Conservation (phyloP, 306 rosid species). For the Cucurbita pepo region DNA sequence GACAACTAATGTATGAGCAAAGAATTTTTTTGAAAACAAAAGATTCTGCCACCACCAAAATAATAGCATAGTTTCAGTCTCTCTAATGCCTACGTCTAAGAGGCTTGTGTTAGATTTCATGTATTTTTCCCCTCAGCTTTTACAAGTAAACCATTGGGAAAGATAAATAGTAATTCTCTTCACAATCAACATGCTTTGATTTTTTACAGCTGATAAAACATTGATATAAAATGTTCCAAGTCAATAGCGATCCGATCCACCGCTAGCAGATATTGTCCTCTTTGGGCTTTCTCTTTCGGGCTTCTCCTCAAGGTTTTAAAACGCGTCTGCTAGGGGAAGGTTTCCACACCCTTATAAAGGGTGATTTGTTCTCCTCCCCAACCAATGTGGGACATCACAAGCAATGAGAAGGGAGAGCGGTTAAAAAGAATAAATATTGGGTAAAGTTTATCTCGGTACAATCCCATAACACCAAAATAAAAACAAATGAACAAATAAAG, state of each 20-base stretch:
- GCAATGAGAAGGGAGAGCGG: too few relatives aligned
- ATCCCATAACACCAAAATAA: not conserved
- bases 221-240: too few relatives aligned
- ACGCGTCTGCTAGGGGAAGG: too few relatives aligned
- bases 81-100: not conserved
- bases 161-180: not conserved
- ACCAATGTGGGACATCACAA: too few relatives aligned
- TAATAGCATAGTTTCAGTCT: not conserved
- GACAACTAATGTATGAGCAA: not conserved
- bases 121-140: not conserved
- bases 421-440: too few relatives aligned
- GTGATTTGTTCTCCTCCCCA: too few relatives aligned
- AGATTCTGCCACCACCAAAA: not conserved
- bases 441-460: conserved; percentile 3
- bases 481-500: too few relatives aligned
- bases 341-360: too few relatives aligned
- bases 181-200: not conserved
- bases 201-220: not conserved
- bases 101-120: not conserved
- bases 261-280: too few relatives aligned
- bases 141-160: not conserved
- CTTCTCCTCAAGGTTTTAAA: too few relatives aligned
- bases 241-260: too few relatives aligned
- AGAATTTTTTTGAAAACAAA: not conserved
- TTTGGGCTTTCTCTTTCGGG: too few relatives aligned